These are phyloP conservation scores for Cystobasidium slooffiae DNA, from an alignment of 1,284 basidiomycete genomes.

Conservation along the genomic window DNA sequence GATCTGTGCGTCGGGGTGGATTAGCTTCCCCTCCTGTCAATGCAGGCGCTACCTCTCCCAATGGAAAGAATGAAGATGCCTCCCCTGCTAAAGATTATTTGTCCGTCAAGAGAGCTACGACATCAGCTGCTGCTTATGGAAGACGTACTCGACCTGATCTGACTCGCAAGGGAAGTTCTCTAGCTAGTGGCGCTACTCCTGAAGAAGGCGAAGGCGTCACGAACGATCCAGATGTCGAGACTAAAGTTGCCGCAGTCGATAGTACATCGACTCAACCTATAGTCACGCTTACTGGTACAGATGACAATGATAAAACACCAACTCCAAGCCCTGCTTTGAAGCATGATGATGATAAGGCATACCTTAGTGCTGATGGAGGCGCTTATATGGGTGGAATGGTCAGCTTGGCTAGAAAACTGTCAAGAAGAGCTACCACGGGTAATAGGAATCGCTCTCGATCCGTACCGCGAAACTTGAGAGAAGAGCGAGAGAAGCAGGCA, in stretches of 20 bases:
- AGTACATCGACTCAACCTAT: neutral
- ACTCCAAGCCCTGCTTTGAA: neutral
- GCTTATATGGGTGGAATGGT: slow-evolving; percentile 33
- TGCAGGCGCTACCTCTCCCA: slow-evolving; percentile 5
- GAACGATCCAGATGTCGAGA: neutral
- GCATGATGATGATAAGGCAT: slow-evolving; percentile 25
- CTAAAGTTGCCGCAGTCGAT: neutral
- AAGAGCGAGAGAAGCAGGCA: slow-evolving; percentile 29
- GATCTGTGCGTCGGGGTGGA: slow-evolving; percentile 23
- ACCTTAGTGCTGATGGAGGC: slow-evolving; percentile 30
- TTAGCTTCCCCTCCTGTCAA: slow-evolving; percentile 17
- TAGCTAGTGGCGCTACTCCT: neutral
- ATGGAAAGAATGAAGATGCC: neutral
- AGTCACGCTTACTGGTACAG: neutral
- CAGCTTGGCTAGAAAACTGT: slow-evolving; percentile 32
- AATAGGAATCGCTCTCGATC: slow-evolving; percentile 13
- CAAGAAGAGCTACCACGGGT: slow-evolving; percentile 40
- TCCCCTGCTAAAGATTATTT: slow-evolving; percentile 15
- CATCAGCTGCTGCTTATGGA: slow-evolving; percentile 28
- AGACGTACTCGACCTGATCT: slow-evolving; percentile 23
- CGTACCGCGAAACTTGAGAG: slow-evolving; percentile 18
- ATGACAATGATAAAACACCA: slow-evolving; percentile 5
- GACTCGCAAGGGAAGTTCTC: slow-evolving; percentile 15
- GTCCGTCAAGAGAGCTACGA: slow-evolving; percentile 31
- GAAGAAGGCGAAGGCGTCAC: slow-evolving; percentile 4